Percentiles rank a stretch among this genome's conserved stretches.
These are phyloP conservation scores for Pontederia crassipes DNA, from an alignment of 176 grass and related monocot genomes.

Conservation along the genomic window DNA sequence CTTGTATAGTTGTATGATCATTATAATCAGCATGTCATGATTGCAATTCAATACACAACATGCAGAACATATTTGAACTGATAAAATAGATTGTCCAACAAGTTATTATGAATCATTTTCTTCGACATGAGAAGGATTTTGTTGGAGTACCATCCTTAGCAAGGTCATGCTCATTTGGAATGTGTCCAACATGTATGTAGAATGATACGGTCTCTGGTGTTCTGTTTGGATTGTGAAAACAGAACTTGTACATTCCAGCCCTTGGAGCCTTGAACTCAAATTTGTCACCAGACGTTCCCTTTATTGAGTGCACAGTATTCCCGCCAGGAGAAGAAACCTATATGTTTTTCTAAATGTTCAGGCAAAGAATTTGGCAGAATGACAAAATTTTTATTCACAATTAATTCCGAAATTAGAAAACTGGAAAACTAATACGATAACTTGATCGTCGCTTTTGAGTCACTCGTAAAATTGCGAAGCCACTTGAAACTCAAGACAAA, in stretches of 20 bases:
- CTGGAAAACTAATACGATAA: too few species aligned
- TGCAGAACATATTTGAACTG: too few species aligned
- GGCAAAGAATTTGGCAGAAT: too few species aligned
- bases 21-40: too few species aligned
- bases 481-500: too few species aligned
- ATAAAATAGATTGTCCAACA: background rate
- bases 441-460: too few species aligned
- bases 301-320: constrained; percentile 58
- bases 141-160: constrained; percentile 71
- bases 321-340: constrained; percentile 83
- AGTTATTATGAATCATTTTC: constrained; percentile 4
- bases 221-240: constrained; percentile 88
- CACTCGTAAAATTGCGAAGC: too few species aligned
- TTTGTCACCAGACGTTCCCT: constrained; percentile 90
- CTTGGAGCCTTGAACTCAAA: constrained; percentile 92
- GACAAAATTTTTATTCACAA: too few species aligned
- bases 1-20: too few species aligned
- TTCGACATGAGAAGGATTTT: constrained; percentile 5
- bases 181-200: constrained; percentile 98
- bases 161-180: constrained; percentile 90
- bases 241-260: constrained; percentile 97
- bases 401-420: too few species aligned
- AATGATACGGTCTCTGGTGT: constrained; percentile 96
- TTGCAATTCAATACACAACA: too few species aligned
- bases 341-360: background rate